These are phyloP conservation scores for Trichosporon faecale DNA, from an alignment of 1,284 basidiomycete species.

Conservation along the genomic window DNA sequence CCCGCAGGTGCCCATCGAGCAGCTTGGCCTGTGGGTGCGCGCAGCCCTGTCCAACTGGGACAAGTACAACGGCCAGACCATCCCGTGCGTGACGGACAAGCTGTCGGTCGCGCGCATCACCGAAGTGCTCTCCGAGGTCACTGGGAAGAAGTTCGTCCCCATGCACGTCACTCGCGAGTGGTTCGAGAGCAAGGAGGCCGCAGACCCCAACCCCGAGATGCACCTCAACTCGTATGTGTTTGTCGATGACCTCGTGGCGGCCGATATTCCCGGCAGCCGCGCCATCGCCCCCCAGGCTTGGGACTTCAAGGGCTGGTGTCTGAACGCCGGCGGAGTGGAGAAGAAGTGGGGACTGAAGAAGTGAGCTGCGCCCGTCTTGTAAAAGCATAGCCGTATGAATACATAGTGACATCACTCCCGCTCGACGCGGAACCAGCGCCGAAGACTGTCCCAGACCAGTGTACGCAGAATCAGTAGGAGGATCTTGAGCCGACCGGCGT, in stretches of 20 bases:
- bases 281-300: not conserved
- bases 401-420: not conserved
- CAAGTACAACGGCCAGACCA: conserved; percentile 19
- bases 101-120: conserved; percentile 16
- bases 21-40: conserved; percentile 24
- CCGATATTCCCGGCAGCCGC: not conserved
- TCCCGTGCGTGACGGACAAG: conserved; percentile 18
- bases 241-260: not conserved
- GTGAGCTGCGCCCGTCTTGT: not conserved
- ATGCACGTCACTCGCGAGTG: conserved; percentile 7
- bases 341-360: conserved; percentile 2
- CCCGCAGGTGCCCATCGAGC: conserved; percentile 15
- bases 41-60: conserved; percentile 15
- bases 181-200: conserved; percentile 19
- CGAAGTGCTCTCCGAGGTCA: conserved; percentile 13
- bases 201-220: conserved; percentile 18
- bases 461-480: not conserved
- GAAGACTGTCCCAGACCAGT: not conserved
- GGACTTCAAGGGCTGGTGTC: not conserved
- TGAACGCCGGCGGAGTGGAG: not conserved
- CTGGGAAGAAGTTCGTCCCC: conserved; percentile 19
- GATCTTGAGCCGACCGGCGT: not conserved
- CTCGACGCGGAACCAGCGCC: not conserved
- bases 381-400: not conserved
- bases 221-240: conserved; percentile 7